Base-by-base conservation (phyloP, 768 basidiomycete genomes). In the Pisolithus microcarpus region DNA sequence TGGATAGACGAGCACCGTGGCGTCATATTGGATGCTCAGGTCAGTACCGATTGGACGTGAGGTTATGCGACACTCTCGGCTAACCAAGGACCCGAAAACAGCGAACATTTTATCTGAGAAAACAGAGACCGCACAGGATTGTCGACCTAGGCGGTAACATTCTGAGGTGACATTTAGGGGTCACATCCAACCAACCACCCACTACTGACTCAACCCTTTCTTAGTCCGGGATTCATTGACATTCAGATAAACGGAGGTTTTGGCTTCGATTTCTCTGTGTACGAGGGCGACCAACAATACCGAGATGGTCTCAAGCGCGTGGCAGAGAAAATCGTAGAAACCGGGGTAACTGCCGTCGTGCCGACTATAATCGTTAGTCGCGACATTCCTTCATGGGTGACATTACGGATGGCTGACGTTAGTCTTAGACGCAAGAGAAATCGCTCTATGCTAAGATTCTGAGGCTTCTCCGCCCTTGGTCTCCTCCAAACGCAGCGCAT, bases 161-260 rank as follows among this genome's bases (percentile, higher is more conserved):
- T 57, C 71, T 93, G 34, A 87, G 86, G 81, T 78, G 62, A 51
- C 65, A 57, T 15, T 21, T 36, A 30, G 37, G 26, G 23, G 23
- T 3, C 11, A 28, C 7, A n/a, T 49, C 36, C 15, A 19, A 6
- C 30, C n/a, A 19, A 6, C 30, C 16, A 36, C 26, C 19, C 52
- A 31, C 52, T 11, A 42, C 58, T 62, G 8, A 59, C 38, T 19
- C 58, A 40, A 26, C 26, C 15, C 30, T 52, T 49, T 15, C 56
- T 23, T 23, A 91, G 88, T 63, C 91, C 91, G 2, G 91, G 91
- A 13, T 79, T 85, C 60, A 76, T 94, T 46, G 92, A 94, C 68
- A 80, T 86, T 16, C 92, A 95, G 61, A 84, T 95, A 54, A 94
- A 95, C 56, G 92, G 92, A 34, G 91, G 83, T 5, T 92, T 89